phyloP scores from a whole-genome alignment of 805 yeast genomes.

The Kuraishia capsulata region DNA sequence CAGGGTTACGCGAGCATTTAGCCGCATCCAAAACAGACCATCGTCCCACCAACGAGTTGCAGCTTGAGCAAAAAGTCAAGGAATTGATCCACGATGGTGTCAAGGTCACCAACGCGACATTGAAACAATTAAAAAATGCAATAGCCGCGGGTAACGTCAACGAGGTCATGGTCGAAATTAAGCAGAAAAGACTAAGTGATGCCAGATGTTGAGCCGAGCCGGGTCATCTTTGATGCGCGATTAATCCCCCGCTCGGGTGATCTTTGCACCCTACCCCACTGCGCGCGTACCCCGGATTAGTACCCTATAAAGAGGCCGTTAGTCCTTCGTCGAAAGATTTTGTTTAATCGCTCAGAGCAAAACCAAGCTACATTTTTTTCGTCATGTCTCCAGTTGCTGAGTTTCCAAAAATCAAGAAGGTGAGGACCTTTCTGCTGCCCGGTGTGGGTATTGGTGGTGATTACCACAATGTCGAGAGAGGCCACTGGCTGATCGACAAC shows the following conservation, averaged over 20 bases:
- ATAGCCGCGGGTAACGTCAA: conserved; percentile 15
- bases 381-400: no score
- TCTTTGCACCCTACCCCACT: not conserved
- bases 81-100: conserved; percentile 15
- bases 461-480: conserved; percentile 37
- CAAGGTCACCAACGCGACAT: conserved; percentile 10
- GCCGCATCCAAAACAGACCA: conserved; percentile 4
- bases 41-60: conserved; percentile 8
- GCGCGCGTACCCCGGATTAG: no score
- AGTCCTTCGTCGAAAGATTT: no score
- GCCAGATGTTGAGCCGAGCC: conserved; percentile 4
- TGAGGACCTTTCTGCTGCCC: conserved; percentile 30
- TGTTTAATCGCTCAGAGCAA: no score
- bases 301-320: no score
- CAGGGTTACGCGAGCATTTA: not conserved
- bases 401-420: conserved; percentile 34
- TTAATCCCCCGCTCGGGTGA: not conserved
- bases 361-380: no score
- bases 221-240: not conserved
- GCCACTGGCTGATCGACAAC: conserved; percentile 41
- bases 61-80: conserved; percentile 10
- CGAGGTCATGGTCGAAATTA: conserved; percentile 18
- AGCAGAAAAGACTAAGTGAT: conserved; percentile 17
- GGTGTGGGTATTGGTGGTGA: conserved; percentile 43
- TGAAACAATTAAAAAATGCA: conserved; percentile 14